phyloP scores from a whole-genome alignment of 495 filamentous ascomycete species.

The Alectoria sarmentosa region DNA sequence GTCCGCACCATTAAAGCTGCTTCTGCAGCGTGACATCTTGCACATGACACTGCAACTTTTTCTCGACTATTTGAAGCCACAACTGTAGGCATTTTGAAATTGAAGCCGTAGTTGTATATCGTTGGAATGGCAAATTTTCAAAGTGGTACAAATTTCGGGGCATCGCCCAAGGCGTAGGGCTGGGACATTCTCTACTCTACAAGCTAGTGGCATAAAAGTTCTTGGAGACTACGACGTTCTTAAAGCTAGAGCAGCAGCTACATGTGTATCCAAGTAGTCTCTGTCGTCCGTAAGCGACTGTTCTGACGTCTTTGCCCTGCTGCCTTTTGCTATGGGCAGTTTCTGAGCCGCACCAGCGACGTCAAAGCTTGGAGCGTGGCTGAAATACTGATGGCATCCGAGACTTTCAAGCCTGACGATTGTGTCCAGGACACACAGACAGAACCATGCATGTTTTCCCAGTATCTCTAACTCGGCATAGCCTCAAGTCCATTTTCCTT shows the following conservation, averaged over 20 bases:
- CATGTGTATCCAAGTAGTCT: neutral
- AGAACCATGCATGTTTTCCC: no score
- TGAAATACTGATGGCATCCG: neutral
- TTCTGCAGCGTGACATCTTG: conserved; percentile 37
- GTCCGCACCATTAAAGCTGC: conserved; percentile 35
- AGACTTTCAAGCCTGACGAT: neutral
- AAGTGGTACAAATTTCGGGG: neutral
- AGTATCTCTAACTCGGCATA: no score
- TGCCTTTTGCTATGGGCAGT: neutral
- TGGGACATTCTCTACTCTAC: no score
- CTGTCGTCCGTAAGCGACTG: neutral
- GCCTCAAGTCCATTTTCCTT: no score
- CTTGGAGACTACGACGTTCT: no score
- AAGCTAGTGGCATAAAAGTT: neutral
- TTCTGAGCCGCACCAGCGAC: neutral
- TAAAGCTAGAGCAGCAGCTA: no score
- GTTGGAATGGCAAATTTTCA: neutral
- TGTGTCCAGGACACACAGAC: neutral
- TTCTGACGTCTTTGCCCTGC: neutral
- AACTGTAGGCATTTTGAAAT: neutral
- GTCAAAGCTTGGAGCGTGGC: neutral
- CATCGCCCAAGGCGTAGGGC: no score
- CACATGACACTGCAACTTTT: conserved; percentile 9
- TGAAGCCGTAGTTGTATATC: neutral
- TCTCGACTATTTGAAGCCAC: neutral